Percentiles rank a stretch among this genome's conserved stretches.
Conservation (phyloP, 495 filamentous ascomycete genomes). For the Talaromyces adpressus region DNA sequence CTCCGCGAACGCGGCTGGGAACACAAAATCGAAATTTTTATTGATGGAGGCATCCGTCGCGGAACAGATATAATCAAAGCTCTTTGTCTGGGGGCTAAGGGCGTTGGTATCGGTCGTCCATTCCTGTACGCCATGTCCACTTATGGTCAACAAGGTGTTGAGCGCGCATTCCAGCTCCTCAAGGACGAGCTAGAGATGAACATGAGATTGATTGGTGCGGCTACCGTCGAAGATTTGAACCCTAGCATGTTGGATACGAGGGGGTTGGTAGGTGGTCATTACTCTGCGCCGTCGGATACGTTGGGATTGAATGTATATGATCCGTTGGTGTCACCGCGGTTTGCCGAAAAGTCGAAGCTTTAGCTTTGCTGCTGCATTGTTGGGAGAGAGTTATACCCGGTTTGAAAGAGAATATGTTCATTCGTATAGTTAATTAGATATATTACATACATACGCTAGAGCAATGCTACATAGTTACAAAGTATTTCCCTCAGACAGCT, state of each 20-base stretch:
- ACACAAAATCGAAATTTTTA: conserved; percentile 78
- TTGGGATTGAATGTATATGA: conserved; percentile 58
- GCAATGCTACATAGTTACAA: neutral
- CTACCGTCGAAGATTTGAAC: conserved; percentile 65
- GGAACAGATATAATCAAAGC: conserved; percentile 96
- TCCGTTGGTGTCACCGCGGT: conserved; percentile 53
- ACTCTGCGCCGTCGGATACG: conserved; percentile 59
- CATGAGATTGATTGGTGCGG: conserved; percentile 86
- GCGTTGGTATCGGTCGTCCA: conserved; percentile 89
- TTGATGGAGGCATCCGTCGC: conserved; percentile 86
- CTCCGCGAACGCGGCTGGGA: conserved; percentile 77
- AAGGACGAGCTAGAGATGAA: conserved; percentile 99
- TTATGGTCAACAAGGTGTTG: conserved; percentile 82
- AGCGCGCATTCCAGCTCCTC: conserved; percentile 87
- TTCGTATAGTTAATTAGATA: conserved; percentile 5
- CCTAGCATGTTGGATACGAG: conserved; percentile 72
- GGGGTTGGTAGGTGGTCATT: conserved; percentile 61
- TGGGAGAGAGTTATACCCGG: neutral
- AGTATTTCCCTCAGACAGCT: neutral
- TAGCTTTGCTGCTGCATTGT: conserved; percentile 9
- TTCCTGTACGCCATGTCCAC: conserved; percentile 96
- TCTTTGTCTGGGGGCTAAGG: conserved; percentile 84
- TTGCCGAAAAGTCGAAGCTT: conserved; percentile 54
- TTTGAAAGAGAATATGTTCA: conserved; percentile 1
- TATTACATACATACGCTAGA: conserved; percentile 6